Evolutionary conservation across 1,139 yeast species (phyloP), one percentile per base, ranked within the genome.

Genomic region (Debaryomyces psychrophilus): DNA sequence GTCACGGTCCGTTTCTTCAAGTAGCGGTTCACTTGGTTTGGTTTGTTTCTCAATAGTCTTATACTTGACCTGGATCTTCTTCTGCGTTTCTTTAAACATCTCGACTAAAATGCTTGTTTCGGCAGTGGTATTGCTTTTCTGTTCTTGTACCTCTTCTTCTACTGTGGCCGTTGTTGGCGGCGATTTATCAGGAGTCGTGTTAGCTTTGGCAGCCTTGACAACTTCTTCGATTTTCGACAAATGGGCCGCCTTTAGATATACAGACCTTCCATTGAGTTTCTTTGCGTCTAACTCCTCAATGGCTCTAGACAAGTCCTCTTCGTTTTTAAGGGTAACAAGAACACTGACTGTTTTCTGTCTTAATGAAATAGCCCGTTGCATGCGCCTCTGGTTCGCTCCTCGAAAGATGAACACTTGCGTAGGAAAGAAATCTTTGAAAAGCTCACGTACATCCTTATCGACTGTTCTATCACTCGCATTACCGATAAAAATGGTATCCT

Each of bases 401-500:
- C 68, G 75, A 56, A 70, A 74, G 41, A 82, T 69, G 60, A 69
- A 73, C 36, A 79, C 71, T 34, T 76, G 79, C 23, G 69, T 65
- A 8, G 85, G 82, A 12, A 60, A 59, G 59, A 66, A 81, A 2
- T 68, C 77, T 22, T 66, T 62, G 50, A 81, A 79, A 52, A 62
- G 71, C 8, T 64, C 69, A 47, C 74, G 68, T 44, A 81, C 56
- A 14, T 71, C 75, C 9, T 64, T 62, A 52, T 77, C 82, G 2
- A 73, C 68, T 3, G 67, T 61, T 23, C 60, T 61, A 23, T 57
- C 64, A 31, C 77, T 72, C 44, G 83, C 65, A 31, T 71, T 74
- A 5, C 76, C 67, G 40, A 84, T 74, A 55, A 75, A 83, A 12
- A 85, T 65, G 1, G 87, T 80, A 51, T 79, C 79, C 5, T 62